These are phyloP conservation scores for Didymellaceae sp. DNA, from an alignment of 2,329 filamentous ascomycete genomes.

Conservation along the genomic window DNA sequence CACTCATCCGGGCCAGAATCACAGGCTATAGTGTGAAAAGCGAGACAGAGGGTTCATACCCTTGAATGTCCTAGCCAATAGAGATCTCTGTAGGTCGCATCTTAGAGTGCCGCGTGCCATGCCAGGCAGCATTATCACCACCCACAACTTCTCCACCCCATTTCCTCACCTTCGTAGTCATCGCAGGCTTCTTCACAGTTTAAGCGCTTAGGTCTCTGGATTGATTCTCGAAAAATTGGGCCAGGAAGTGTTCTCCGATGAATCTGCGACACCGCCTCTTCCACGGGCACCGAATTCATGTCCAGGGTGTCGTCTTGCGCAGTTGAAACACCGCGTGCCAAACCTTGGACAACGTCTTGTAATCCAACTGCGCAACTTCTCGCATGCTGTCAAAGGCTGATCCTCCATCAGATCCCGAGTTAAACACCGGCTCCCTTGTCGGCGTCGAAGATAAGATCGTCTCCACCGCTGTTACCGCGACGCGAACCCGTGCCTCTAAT, in stretches of 20 bases:
- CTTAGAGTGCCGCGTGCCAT: slow-evolving; percentile 8
- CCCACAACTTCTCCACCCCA: slow-evolving; percentile 15
- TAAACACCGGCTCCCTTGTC: background rate
- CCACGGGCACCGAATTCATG: slow-evolving; percentile 7
- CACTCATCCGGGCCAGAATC: background rate
- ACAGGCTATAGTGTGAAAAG: background rate
- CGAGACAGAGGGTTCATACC: background rate
- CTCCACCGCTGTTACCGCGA: slow-evolving; percentile 12
- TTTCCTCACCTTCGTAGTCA: background rate
- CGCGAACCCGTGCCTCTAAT: slow-evolving; percentile 22
- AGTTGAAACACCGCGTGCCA: background rate
- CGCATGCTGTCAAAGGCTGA: background rate
- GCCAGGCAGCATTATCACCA: slow-evolving; percentile 10
- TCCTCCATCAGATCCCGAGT: background rate
- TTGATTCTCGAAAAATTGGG: background rate
- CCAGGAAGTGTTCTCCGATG: background rate
- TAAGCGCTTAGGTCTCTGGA: background rate
- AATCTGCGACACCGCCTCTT: slow-evolving; percentile 14
- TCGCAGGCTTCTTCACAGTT: background rate
- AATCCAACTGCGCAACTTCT: background rate
- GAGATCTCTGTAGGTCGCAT: background rate
- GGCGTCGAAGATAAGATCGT: slow-evolving; percentile 13
- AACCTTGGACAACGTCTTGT: background rate
- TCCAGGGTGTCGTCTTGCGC: background rate
- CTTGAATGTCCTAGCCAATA: background rate